Evolutionary conservation across 768 basidiomycete species (phyloP).

Genomic region (Agrocybe praecox): DNA sequence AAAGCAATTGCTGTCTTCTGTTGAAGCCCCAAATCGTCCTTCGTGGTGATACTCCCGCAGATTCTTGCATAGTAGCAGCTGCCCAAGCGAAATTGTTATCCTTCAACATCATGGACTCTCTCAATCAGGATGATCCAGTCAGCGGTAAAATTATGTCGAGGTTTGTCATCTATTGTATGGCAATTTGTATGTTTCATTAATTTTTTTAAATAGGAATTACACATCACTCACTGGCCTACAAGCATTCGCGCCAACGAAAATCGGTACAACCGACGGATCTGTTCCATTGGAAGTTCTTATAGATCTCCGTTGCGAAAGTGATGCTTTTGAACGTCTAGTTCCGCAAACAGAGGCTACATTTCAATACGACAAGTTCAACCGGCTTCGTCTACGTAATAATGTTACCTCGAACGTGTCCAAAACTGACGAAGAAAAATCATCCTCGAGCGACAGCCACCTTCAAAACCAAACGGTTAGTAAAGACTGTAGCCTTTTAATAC

Average conservation of each 20-base stretch:
- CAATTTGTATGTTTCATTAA: not conserved
- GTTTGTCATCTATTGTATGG: constrained; percentile 37
- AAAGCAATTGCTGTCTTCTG: constrained; percentile 82
- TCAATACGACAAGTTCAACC: constrained; percentile 95
- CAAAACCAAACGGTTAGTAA: constrained; percentile 35
- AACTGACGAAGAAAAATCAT: constrained; percentile 36
- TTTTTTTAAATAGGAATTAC: constrained; percentile 59
- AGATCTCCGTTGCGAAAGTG: constrained; percentile 81
- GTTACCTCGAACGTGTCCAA: constrained; percentile 53
- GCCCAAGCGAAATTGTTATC: constrained; percentile 79
- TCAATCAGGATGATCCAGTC: constrained; percentile 79
- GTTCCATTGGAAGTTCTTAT: constrained; percentile 92
- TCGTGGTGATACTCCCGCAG: constrained; percentile 53
- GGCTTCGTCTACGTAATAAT: constrained; percentile 77
- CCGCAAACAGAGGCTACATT: constrained; percentile 86
- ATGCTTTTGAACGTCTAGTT: constrained; percentile 86
- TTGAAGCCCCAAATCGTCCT: constrained; percentile 91
- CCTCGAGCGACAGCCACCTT: constrained; percentile 27
- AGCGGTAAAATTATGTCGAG: constrained; percentile 86
- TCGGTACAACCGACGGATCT: constrained; percentile 45
- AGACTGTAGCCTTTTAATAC: not conserved
- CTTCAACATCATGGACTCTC: constrained; percentile 79
- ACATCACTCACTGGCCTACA: constrained; percentile 81
- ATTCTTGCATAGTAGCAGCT: constrained; percentile 75
- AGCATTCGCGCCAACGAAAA: constrained; percentile 73